Conservation (phyloP, 176 grass and related monocot species). For the Hordeum vulgare region DNA sequence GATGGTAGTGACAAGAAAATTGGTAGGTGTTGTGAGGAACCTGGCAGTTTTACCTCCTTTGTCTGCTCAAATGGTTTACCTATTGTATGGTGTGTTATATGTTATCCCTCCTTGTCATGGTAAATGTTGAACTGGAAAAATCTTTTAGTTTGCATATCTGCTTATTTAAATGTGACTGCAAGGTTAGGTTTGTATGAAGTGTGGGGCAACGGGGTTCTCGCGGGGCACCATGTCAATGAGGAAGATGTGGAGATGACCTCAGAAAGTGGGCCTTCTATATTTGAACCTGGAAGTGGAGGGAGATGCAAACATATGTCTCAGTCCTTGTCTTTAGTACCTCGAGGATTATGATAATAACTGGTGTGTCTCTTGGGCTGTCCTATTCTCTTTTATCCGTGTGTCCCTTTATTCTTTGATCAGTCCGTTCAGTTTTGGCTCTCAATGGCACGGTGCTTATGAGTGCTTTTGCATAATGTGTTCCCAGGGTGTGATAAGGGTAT, state of each 20-base stretch:
- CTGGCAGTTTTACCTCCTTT: constrained; percentile 1
- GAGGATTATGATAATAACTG: neutral
- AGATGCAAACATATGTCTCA: constrained; percentile 4
- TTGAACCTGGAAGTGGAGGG: constrained; percentile 28
- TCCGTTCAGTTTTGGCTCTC: neutral
- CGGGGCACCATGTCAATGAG: neutral
- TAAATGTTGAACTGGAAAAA: constrained; percentile 3
- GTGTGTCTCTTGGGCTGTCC: neutral
- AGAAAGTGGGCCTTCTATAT: constrained; percentile 13
- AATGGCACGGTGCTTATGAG: neutral
- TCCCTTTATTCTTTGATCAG: neutral
- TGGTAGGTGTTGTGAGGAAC: constrained; percentile 17
- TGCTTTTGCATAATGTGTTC: neutral
- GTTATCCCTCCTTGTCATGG: constrained; percentile 10
- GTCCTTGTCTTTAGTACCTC: neutral
- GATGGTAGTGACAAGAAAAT: constrained; percentile 17
- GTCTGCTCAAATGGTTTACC: constrained; percentile 16
- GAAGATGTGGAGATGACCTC: neutral
- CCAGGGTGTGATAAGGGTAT: neutral
- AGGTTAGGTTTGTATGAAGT: neutral
- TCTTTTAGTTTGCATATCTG: neutral
- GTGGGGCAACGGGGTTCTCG: neutral
- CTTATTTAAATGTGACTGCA: neutral
- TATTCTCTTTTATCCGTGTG: neutral
- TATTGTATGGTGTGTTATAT: constrained; percentile 22